Conservation (phyloP, 305 asterid species). For the Galium porrigens region DNA sequence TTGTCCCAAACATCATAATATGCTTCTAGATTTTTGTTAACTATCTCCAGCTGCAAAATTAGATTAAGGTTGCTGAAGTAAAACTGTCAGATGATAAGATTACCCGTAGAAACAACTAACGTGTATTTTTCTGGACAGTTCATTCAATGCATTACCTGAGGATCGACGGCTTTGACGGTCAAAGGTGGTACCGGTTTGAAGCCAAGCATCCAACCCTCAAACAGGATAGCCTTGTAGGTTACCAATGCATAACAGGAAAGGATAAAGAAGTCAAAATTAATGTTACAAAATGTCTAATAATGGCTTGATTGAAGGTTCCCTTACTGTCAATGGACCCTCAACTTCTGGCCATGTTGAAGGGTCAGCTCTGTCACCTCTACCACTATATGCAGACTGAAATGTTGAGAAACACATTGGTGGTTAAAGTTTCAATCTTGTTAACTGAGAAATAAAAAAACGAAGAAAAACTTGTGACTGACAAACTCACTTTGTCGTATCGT, state of each 20-base stretch:
- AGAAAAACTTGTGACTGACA: slow-evolving; percentile 7
- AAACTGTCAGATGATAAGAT: background rate
- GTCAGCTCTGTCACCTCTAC: slow-evolving; percentile 88
- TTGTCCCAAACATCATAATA: slow-evolving; percentile 84
- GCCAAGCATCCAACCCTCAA: slow-evolving; percentile 99
- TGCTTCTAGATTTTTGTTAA: slow-evolving; percentile 64
- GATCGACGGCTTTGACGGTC: slow-evolving; percentile 70
- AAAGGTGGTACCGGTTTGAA: slow-evolving; percentile 64
- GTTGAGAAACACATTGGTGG: slow-evolving; percentile 20
- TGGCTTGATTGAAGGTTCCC: slow-evolving; percentile 16
- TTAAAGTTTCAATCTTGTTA: slow-evolving; percentile 15
- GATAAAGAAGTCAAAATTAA: background rate
- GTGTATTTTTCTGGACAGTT: background rate
- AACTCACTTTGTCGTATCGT: slow-evolving; percentile 71
- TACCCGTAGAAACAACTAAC: background rate
- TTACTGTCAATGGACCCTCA: slow-evolving; percentile 83
- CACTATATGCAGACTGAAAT: slow-evolving; percentile 72
- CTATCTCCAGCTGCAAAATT: slow-evolving; percentile 52
- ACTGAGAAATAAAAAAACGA: slow-evolving; percentile 2
- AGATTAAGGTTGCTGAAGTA: background rate
- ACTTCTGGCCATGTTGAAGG: slow-evolving; percentile 88
- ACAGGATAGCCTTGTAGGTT: slow-evolving; percentile 56
- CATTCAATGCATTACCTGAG: slow-evolving; percentile 42
- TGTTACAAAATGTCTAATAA: background rate
- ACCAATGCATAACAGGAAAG: slow-evolving; percentile 1